Evolutionary conservation across 2,329 filamentous ascomycete species (phyloP).

Genomic region (Pyrenochaeta sp.): DNA sequence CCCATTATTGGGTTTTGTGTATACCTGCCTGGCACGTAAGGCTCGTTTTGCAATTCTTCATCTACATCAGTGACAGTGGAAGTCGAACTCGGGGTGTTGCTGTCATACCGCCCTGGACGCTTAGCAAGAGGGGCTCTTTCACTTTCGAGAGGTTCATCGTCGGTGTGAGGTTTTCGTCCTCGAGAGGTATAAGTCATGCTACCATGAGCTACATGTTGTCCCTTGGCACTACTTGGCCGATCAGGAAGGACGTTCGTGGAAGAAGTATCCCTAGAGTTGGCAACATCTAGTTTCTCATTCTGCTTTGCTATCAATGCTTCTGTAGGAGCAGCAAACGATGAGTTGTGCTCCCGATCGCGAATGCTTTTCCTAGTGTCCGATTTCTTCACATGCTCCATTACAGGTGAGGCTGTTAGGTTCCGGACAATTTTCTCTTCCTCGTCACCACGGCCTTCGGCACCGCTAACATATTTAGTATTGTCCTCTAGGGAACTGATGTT

Average conservation of each 20-base stretch:
- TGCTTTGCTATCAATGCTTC: slow-evolving; percentile 12
- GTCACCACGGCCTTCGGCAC: no score
- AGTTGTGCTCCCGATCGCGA: neutral
- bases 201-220: neutral
- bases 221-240: neutral
- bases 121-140: neutral
- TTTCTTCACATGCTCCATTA: neutral
- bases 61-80: neutral
- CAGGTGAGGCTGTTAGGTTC: no score
- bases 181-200: neutral
- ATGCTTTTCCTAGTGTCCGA: neutral
- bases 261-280: neutral
- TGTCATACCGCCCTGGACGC: neutral
- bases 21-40: neutral
- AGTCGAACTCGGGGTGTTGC: neutral
- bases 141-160: neutral
- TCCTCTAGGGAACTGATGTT: no score
- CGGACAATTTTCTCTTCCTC: no score
- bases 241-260: neutral
- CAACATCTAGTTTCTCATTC: slow-evolving; percentile 11
- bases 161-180: neutral
- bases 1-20: neutral
- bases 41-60: neutral
- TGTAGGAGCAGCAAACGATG: slow-evolving; percentile 7
- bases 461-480: no score